Percentiles rank a stretch among this genome's conserved stretches.
phyloP scores from a whole-genome alignment of 345 rosid species.

The Isatis tinctoria region DNA sequence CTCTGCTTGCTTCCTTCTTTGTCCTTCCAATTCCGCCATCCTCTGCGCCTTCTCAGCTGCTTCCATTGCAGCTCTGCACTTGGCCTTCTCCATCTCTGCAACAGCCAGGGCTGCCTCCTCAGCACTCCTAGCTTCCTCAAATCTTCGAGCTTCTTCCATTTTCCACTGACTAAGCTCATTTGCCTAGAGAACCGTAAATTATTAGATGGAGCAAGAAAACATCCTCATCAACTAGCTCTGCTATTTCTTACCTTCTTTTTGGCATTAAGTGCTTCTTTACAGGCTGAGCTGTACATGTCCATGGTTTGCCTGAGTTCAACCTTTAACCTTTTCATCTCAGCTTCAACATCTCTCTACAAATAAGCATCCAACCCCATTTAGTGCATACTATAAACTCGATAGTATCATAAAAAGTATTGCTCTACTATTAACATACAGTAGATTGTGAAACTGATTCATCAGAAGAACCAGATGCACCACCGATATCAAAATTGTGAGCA shows the following conservation, averaged over 20 bases:
- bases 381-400: not conserved
- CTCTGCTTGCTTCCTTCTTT: conserved; percentile 65
- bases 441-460: conserved; percentile 26
- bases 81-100: conserved; percentile 83
- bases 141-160: conserved; percentile 58
- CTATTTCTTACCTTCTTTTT: conserved; percentile 57
- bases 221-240: conserved; percentile 11
- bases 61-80: conserved; percentile 74
- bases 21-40: conserved; percentile 67
- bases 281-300: conserved; percentile 84
- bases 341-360: conserved; percentile 63
- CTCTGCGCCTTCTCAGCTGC: conserved; percentile 76
- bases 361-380: conserved; percentile 5
- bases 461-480: conserved; percentile 27
- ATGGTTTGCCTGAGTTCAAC: conserved; percentile 88
- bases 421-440: conserved; percentile 34
- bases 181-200: conserved; percentile 41
- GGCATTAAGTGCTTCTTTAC: conserved; percentile 82
- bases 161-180: conserved; percentile 66
- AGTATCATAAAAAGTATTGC: not conserved
- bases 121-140: conserved; percentile 65
- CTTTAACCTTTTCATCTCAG: conserved; percentile 84
- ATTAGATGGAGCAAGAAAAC: conserved; percentile 5
- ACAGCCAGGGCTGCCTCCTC: conserved; percentile 80
- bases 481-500: conserved; percentile 32